These are phyloP conservation scores for Globisporangium viniferum DNA, from an alignment of 352 stramenopile genomes.

Conservation along the genomic window DNA sequence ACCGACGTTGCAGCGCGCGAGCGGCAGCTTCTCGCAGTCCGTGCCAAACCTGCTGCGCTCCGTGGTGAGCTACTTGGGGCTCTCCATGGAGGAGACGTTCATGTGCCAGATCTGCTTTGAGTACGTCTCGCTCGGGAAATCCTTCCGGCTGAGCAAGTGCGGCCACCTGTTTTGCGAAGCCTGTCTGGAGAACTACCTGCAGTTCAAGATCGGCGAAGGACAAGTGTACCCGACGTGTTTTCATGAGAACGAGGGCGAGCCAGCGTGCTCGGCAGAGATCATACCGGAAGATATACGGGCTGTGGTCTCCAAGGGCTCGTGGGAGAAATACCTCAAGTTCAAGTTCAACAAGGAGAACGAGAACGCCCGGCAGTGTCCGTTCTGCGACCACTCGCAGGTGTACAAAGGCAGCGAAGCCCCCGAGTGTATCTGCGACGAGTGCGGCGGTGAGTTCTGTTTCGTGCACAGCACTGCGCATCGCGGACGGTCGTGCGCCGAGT, in stretches of 20 bases:
- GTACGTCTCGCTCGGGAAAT: slow-evolving; percentile 34
- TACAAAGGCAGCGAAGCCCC: slow-evolving; percentile 38
- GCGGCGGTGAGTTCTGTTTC: slow-evolving; percentile 77
- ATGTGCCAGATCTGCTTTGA: slow-evolving; percentile 81
- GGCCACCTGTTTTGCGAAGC: slow-evolving; percentile 55
- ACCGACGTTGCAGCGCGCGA: slow-evolving; percentile 12
- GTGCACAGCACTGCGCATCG: slow-evolving; percentile 84
- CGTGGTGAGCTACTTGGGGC: slow-evolving; percentile 45
- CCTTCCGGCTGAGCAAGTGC: slow-evolving; percentile 41
- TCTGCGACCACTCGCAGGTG: slow-evolving; percentile 55
- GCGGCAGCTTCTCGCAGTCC: slow-evolving; percentile 19
- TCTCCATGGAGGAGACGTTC: slow-evolving; percentile 69
- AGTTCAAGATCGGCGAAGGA: slow-evolving; percentile 68
- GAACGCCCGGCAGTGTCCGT: slow-evolving; percentile 54
- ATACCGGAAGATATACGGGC: slow-evolving; percentile 39
- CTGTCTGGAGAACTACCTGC: slow-evolving; percentile 63
- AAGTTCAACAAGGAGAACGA: slow-evolving; percentile 82
- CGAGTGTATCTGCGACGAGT: slow-evolving; percentile 41
- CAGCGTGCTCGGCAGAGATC: slow-evolving; percentile 41
- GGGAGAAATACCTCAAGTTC: slow-evolving; percentile 79
- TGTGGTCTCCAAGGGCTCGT: slow-evolving; percentile 46
- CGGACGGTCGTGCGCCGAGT: slow-evolving; percentile 62
- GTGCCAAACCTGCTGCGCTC: slow-evolving; percentile 51
- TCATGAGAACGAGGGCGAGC: slow-evolving; percentile 27
- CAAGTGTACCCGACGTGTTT: slow-evolving; percentile 80